A percentile compares a stretch with the other conserved stretches of the same genome.
Evolutionary conservation across 2,329 filamentous ascomycete genomes (phyloP).

Genomic region (Colletotrichum magnum): DNA sequence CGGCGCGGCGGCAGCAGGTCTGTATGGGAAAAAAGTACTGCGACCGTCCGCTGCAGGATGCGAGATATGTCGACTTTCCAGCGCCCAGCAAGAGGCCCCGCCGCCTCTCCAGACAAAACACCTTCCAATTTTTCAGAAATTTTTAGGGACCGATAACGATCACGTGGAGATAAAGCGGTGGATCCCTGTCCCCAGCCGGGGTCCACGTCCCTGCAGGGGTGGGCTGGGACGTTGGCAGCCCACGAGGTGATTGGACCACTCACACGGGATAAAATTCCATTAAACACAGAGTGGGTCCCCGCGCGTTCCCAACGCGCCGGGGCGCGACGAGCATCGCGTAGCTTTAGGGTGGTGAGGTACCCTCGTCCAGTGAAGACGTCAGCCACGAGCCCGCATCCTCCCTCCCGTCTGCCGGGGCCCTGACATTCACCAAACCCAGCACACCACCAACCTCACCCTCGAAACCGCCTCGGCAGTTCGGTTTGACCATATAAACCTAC

Average conservation of each 20-base stretch:
- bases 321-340: conserved; percentile 36
- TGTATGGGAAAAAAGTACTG: conserved; percentile 1
- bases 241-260: background rate
- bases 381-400: conserved; percentile 25
- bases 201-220: background rate
- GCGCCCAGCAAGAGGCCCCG: conserved; percentile 4
- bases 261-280: background rate
- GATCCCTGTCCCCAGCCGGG: background rate
- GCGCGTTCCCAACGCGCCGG: conserved; percentile 21
- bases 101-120: conserved; percentile 20
- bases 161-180: conserved; percentile 33
- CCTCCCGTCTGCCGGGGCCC: conserved; percentile 8
- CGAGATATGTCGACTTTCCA: background rate
- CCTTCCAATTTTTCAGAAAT: conserved; percentile 31
- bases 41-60: conserved; percentile 28
- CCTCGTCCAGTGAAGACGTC: conserved; percentile 30
- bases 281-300: background rate
- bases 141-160: conserved; percentile 32
- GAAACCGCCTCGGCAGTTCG: background rate
- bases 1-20: conserved; percentile 19
- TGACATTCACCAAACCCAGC: conserved; percentile 13
- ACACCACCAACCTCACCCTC: conserved; percentile 16
- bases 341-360: conserved; percentile 13
- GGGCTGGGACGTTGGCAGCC: background rate
- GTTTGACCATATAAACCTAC: background rate